These are phyloP conservation scores for Acacia confusa DNA, from an alignment of 306 rosid genomes.

Conservation along the genomic window DNA sequence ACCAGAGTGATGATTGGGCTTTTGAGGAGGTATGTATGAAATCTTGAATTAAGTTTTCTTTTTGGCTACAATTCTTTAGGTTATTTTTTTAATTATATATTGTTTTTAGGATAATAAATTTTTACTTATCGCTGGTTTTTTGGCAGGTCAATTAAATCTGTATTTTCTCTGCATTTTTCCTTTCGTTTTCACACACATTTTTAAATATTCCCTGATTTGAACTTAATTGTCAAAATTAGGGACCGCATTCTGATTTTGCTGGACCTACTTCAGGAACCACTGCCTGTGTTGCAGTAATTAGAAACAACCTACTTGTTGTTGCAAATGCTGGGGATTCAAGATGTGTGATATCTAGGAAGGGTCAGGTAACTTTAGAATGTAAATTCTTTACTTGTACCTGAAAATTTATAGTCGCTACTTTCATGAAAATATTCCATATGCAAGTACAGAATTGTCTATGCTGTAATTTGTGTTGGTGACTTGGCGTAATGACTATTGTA, in stretches of 20 bases:
- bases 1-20: conserved; percentile 77
- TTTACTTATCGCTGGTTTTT: not conserved
- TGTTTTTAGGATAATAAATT: not conserved
- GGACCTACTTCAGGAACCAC: conserved; percentile 99
- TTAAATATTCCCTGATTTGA: conserved; percentile 19
- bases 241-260: conserved; percentile 92
- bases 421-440: not conserved
- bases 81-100: not conserved
- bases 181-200: not conserved
- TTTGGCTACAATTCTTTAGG: conserved; percentile 8
- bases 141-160: not conserved
- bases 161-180: conserved; percentile 5
- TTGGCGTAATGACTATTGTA: conserved; percentile 2
- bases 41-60: conserved; percentile 17
- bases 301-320: conserved; percentile 76
- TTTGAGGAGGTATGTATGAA: conserved; percentile 79
- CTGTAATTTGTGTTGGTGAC: not conserved
- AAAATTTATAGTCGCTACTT: not conserved
- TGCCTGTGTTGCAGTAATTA: conserved; percentile 87
- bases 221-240: conserved; percentile 50
- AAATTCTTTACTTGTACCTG: not conserved
- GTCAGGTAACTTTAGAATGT: conserved; percentile 63
- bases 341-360: conserved; percentile 90
- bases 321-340: conserved; percentile 99
- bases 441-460: conserved; percentile 11